phyloP scores from a whole-genome alignment of 495 filamentous ascomycete species.

The Parathielavia appendiculata region DNA sequence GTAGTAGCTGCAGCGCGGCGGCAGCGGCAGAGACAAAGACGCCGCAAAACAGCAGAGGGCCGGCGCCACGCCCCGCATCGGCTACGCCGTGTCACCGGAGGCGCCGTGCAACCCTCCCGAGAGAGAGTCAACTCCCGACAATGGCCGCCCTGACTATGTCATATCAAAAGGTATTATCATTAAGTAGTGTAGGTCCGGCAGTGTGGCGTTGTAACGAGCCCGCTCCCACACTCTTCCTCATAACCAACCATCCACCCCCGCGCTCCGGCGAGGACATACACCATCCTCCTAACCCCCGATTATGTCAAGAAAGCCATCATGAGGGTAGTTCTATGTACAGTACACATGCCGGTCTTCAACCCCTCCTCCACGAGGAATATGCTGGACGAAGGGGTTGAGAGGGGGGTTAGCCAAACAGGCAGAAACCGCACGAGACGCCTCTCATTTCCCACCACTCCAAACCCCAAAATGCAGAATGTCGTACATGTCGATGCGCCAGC shows the following conservation, averaged over 20 bases:
- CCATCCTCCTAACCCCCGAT: too few relatives aligned
- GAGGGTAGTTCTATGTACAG: too few relatives aligned
- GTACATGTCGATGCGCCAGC: not conserved
- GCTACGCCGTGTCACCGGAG: not conserved
- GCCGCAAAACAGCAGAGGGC: constrained; percentile 2
- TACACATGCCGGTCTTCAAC: too few relatives aligned
- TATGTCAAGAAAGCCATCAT: too few relatives aligned
- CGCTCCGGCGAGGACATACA: too few relatives aligned
- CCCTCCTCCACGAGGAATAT: too few relatives aligned
- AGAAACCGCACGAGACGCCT: not conserved
- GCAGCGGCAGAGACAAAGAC: not conserved
- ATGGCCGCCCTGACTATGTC: not conserved
- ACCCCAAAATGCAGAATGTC: not conserved
- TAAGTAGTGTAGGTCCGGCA: constrained; percentile 2
- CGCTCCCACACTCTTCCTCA: too few relatives aligned
- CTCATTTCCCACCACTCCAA: not conserved
- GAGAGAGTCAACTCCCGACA: not conserved
- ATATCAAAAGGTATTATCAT: constrained; percentile 6
- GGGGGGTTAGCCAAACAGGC: not conserved
- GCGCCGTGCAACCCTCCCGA: not conserved
- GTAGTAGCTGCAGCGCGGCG: too few relatives aligned
- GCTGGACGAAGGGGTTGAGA: too few relatives aligned
- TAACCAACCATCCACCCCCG: too few relatives aligned
- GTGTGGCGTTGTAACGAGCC: not conserved
- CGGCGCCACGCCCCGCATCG: not conserved